Conservation (phyloP, 139 green algal genomes). For the Trebouxia sp. region DNA sequence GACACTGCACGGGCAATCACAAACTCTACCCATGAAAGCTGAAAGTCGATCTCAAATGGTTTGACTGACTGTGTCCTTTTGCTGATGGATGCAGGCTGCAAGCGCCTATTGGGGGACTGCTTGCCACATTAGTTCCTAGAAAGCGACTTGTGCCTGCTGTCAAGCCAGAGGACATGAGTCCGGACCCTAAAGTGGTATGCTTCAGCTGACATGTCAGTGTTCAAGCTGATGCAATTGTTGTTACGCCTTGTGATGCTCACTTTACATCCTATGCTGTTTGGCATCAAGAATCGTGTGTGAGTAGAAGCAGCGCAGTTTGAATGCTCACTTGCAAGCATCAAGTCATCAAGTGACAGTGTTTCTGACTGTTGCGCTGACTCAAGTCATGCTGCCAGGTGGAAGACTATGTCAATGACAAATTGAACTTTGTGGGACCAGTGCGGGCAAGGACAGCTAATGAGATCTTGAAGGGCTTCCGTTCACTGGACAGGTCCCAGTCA, state of each 20-base stretch:
- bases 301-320: no score
- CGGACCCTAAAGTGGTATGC: conserved; percentile 44
- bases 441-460: conserved; percentile 59
- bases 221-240: neutral
- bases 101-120: conserved; percentile 56
- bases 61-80: neutral
- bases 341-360: neutral
- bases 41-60: neutral
- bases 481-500: conserved; percentile 20
- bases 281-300: no score
- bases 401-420: conserved; percentile 39
- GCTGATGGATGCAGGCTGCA: conserved; percentile 51
- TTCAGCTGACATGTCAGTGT: neutral
- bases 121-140: conserved; percentile 56
- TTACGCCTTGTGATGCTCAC: no score
- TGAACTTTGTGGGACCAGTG: conserved; percentile 54
- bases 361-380: no score
- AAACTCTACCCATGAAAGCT: neutral
- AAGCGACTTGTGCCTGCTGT: conserved; percentile 69
- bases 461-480: conserved; percentile 51
- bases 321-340: neutral
- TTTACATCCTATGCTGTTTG: no score
- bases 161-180: conserved; percentile 60
- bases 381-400: no score
- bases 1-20: neutral